Conservation (phyloP, 257 asterid species). For the Coffea eugenioides region DNA sequence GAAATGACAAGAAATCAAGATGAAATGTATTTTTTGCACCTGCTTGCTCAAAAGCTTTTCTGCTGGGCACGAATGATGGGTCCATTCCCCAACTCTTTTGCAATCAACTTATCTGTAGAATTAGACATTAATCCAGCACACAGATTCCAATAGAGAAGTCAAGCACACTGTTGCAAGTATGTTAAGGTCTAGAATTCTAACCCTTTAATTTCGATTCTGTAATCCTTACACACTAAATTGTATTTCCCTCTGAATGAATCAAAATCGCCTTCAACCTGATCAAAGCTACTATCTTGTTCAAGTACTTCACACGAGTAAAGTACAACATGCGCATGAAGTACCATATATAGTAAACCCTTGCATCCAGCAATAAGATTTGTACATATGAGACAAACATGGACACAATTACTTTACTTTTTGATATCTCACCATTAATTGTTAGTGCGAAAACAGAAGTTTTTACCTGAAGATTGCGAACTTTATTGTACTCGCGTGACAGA, state of each 20-base stretch:
- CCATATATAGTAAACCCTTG: conserved; percentile 93
- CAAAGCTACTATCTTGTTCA: conserved; percentile 81
- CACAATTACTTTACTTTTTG: background rate
- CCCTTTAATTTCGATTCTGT: conserved; percentile 37
- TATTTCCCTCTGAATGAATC: conserved; percentile 82
- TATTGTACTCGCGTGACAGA: conserved; percentile 78
- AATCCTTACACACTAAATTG: conserved; percentile 84
- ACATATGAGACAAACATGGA: background rate
- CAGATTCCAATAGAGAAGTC: background rate
- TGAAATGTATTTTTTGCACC: conserved; percentile 33
- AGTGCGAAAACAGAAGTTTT: background rate
- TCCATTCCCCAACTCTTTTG: conserved; percentile 98
- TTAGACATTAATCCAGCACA: background rate
- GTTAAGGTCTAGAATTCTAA: too few relatives aligned
- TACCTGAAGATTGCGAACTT: conserved; percentile 94
- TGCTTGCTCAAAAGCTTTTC: conserved; percentile 93
- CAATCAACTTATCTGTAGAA: conserved; percentile 66
- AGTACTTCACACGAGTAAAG: conserved; percentile 76
- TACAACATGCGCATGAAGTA: conserved; percentile 90
- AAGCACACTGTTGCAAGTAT: background rate
- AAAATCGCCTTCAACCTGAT: conserved; percentile 94
- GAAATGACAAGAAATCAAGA: background rate
- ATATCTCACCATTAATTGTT: background rate
- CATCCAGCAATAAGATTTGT: conserved; percentile 45
- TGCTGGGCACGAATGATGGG: conserved; percentile 87